Evolutionary conservation across 768 basidiomycete genomes (phyloP), one percentile per base, ranked within the genome.

Genomic region (Mycena haematopus): DNA sequence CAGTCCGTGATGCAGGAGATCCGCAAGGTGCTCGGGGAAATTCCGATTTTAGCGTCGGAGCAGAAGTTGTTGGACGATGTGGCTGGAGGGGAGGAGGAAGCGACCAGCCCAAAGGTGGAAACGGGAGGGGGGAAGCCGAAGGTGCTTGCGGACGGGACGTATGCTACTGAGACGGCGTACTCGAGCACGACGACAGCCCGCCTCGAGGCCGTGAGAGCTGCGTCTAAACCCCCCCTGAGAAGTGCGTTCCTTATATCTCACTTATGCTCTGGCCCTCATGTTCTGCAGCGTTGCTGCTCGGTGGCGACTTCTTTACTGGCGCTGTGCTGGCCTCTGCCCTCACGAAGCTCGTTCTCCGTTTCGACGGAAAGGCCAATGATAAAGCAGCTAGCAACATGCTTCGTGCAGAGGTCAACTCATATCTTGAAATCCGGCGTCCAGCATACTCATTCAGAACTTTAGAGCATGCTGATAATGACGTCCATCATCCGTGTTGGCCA

Each of bases 281-380:
- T 33, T 55, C 42, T 38, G 8, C 58, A 89, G 95, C 93, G 5
- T 78, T 99, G 49, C 86, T 99, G 47, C 84, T 99, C 44, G 92
- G 92, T 19, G 97, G 97, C 21, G 97, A 99, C 77, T 99, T 96
- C 80, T 99, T 95, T 79, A 99, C 97, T 3, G 95, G 92, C 17
- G 80, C 93, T 17, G 93, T 96, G 9, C 83, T 99, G n/a, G 89
- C 95, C 10, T 84, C 90, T 36, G 88, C 95, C 4, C 77, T 99
- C 62, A 93, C 95, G 55, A 99, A 99, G 76, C 83, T 99, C 29
- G 88, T 96, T 11, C 82, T 99, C 40, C 84, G 96, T 19, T 93
- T 88, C 54, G 73, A 73, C n/a, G 86, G 90, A 65, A 74, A 78
- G 47, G 78, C 82, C 29, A 71, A 77, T 10, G 84, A 88, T 68